These are phyloP conservation scores for Pichia sp. DNA, from an alignment of 1,139 yeast species.

Conservation along the genomic window DNA sequence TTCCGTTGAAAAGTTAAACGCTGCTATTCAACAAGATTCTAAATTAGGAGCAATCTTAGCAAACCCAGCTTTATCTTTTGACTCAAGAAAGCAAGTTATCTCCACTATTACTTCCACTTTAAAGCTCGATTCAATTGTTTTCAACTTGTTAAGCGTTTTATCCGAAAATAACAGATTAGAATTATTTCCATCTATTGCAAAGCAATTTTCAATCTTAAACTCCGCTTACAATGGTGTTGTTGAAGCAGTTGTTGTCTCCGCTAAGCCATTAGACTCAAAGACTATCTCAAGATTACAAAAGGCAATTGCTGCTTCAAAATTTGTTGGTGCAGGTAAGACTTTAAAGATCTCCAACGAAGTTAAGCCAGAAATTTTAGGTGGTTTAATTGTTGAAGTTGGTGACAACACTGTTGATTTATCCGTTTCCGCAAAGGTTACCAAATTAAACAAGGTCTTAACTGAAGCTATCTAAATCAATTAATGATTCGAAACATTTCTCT, in stretches of 20 bases:
- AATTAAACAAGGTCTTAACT: conserved; percentile 80
- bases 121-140: conserved; percentile 65
- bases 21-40: conserved; percentile 54
- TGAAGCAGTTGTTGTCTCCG: conserved; percentile 90
- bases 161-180: conserved; percentile 93
- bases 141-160: conserved; percentile 76
- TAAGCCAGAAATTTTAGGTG: conserved; percentile 91
- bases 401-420: conserved; percentile 96
- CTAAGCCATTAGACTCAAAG: conserved; percentile 78
- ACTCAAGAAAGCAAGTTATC: conserved; percentile 70
- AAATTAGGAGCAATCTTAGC: conserved; percentile 56
- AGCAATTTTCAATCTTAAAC: conserved; percentile 69
- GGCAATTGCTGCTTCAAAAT: conserved; percentile 69
- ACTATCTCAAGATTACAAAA: conserved; percentile 72
- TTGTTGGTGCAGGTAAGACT: conserved; percentile 82
- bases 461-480: conserved; percentile 73
- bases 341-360: conserved; percentile 77
- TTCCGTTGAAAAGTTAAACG: conserved; percentile 56
- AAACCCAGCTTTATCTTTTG: conserved; percentile 79
- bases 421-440: conserved; percentile 75
- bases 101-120: conserved; percentile 50
- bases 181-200: conserved; percentile 58
- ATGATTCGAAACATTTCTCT: too few relatives aligned
- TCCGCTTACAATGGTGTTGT: conserved; percentile 90
- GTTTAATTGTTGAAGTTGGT: conserved; percentile 91